Evolutionary conservation across 2,329 filamentous ascomycete genomes (phyloP).

Genomic region (Mollisia scopiformis): DNA sequence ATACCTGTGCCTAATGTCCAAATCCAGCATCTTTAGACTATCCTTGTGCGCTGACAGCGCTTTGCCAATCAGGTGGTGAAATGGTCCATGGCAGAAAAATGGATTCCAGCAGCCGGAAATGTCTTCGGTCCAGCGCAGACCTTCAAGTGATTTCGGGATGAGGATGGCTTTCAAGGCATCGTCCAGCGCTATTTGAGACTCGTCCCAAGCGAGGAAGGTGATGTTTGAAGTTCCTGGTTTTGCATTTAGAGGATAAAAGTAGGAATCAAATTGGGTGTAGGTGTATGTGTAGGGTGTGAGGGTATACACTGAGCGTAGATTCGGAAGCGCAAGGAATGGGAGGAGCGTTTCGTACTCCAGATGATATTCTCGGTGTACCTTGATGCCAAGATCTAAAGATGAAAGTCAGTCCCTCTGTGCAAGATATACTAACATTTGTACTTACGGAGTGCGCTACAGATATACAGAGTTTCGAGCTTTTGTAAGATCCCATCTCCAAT

Average conservation of each 20-base stretch:
- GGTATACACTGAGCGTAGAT: constrained; percentile 11
- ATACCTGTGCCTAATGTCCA: constrained; percentile 11
- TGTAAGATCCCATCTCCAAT: background rate
- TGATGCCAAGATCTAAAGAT: constrained; percentile 9
- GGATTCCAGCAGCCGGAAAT: background rate
- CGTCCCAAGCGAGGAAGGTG: constrained; percentile 15
- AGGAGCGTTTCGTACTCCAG: constrained; percentile 10
- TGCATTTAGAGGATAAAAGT: constrained; percentile 2
- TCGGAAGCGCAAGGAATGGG: constrained; percentile 14
- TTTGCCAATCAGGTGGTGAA: constrained; percentile 4
- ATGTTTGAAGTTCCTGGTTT: constrained; percentile 11
- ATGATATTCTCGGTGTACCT: constrained; percentile 14
- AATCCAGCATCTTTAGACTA: constrained; percentile 8
- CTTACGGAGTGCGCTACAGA: constrained; percentile 19
- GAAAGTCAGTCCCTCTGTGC: background rate
- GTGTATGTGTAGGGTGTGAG: constrained; percentile 5
- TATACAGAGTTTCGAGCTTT: background rate
- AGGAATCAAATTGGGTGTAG: background rate
- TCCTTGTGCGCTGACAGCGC: constrained; percentile 11
- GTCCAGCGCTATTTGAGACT: constrained; percentile 4
- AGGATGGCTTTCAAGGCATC: constrained; percentile 5
- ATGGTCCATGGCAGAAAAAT: constrained; percentile 5
- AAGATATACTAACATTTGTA: background rate
- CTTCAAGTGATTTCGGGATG: constrained; percentile 10
- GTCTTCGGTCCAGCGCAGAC: constrained; percentile 13